These are phyloP conservation scores for Cokeromyces recurvatus DNA, from an alignment of 371 early-diverging fungal species.

Conservation along the genomic window DNA sequence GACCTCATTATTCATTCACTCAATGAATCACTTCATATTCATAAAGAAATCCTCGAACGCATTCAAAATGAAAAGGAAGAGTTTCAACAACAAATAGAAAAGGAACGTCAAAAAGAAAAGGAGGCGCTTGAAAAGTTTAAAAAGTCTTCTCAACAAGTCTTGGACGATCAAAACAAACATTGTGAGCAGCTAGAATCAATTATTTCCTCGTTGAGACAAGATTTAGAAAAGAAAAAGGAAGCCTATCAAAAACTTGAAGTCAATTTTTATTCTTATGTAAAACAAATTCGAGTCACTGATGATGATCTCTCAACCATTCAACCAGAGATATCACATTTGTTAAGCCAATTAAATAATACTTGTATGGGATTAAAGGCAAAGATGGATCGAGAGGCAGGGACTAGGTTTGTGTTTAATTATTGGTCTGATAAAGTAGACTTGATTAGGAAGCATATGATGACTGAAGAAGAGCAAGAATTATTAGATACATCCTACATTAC, in stretches of 20 bases:
- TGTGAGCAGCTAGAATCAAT: conserved; percentile 20
- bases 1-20: conserved; percentile 36
- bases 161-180: conserved; percentile 18
- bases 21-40: conserved; percentile 36
- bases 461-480: conserved; percentile 4
- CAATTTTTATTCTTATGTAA: conserved; percentile 38
- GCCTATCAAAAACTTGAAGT: conserved; percentile 34
- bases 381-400: conserved; percentile 29
- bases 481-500: conserved; percentile 34
- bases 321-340: conserved; percentile 35
- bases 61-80: conserved; percentile 32
- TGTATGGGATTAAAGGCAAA: conserved; percentile 39
- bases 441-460: conserved; percentile 14
- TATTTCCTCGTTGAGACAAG: conserved; percentile 13
- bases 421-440: conserved; percentile 10
- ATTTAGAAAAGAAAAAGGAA: conserved; percentile 31
- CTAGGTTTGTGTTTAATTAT: conserved; percentile 18
- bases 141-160: conserved; percentile 7
- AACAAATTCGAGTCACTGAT: conserved; percentile 42
- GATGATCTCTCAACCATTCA: conserved; percentile 48
- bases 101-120: conserved; percentile 22
- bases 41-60: conserved; percentile 39
- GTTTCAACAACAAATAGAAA: conserved; percentile 16
- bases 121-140: conserved; percentile 9
- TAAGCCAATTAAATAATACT: conserved; percentile 36